Base-by-base conservation (phyloP, 2,329 filamentous ascomycete species). In the Mycosphaerella arachidis region DNA sequence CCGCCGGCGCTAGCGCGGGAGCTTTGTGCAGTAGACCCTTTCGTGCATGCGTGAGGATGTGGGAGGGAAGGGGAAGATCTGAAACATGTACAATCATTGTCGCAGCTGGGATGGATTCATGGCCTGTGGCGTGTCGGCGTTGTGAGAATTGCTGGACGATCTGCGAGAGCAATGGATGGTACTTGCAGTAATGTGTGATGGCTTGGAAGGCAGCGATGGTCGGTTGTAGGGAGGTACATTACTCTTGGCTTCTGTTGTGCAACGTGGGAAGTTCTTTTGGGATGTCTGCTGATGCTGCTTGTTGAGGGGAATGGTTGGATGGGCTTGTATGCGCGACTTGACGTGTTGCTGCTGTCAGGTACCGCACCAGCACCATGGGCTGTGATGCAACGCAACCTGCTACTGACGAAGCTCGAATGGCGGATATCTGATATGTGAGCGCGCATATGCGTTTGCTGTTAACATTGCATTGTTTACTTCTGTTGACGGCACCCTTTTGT, bases 221-320 rank as follows among this genome's bases (percentile, higher is more conserved):
- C 20, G 16, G 43, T n/a, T 48, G 43, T n/a, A 48, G 45, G 45
- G 45, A 48, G 45, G 45, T 24, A 24, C 24, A 24, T 24, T 24
- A 24, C 31, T 35, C 31, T 35, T 12, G 31, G 31, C 31, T 35
- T 35, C 46, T 27, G 46, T 50, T 20, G 46, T 40, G 52, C 24
- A 43, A 54, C 52, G 29, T 30, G 24, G 52, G 52, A 9, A 18
- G 18, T 24, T 13, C 18, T n/a, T 35, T 24, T 24, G 18, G 30
- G 52, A 33, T 54, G 52, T 54, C 52, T 54, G 52, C 52, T 54
- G 31, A 54, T 54, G 52, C 31, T 40, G 30, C 7, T 40, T 20
- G 16, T 18, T 1, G 4, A 35, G 5, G 5, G 20, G 33, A 54
- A 35, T 54, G 52, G 33, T 54, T 35, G 52, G 52, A 24, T 40